Conservation (phyloP, 2,329 filamentous ascomycete species). For the Venturia effusa region DNA sequence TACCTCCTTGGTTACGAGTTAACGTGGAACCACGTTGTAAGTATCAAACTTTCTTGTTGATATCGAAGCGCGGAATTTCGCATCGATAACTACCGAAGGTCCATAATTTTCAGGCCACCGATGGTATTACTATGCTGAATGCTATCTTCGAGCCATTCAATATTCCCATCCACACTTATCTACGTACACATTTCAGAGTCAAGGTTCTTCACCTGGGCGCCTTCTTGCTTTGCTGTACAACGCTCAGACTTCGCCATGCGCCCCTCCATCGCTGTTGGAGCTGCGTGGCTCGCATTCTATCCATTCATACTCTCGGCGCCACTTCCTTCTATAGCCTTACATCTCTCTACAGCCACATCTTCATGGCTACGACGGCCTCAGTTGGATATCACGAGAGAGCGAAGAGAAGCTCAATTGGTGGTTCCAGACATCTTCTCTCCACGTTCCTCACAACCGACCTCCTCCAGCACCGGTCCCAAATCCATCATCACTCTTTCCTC, state of each 20-base stretch:
- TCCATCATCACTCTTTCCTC: not conserved
- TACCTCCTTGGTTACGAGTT: not conserved
- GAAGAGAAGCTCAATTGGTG: not conserved
- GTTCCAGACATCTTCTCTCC: not conserved
- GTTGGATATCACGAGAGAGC: not conserved
- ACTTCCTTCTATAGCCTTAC: not conserved
- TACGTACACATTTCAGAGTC: not conserved
- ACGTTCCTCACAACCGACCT: not conserved
- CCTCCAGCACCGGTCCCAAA: not conserved
- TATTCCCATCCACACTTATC: not conserved
- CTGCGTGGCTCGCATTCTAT: not conserved
- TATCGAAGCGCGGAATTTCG: not conserved
- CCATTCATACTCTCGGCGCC: not conserved
- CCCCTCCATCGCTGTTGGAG: not conserved
- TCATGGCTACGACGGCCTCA: not conserved
- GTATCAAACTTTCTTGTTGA: not conserved
- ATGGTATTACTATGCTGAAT: not conserved
- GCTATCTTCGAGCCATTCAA: not conserved
- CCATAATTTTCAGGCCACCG: not conserved
- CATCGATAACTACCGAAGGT: not conserved
- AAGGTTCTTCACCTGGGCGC: not conserved
- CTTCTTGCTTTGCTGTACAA: not conserved
- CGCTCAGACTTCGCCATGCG: not conserved
- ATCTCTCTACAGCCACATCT: not conserved
- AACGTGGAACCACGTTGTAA: not conserved